Conservation (phyloP, 2,329 filamentous ascomycete species). For the Penicillium corylophilum region DNA sequence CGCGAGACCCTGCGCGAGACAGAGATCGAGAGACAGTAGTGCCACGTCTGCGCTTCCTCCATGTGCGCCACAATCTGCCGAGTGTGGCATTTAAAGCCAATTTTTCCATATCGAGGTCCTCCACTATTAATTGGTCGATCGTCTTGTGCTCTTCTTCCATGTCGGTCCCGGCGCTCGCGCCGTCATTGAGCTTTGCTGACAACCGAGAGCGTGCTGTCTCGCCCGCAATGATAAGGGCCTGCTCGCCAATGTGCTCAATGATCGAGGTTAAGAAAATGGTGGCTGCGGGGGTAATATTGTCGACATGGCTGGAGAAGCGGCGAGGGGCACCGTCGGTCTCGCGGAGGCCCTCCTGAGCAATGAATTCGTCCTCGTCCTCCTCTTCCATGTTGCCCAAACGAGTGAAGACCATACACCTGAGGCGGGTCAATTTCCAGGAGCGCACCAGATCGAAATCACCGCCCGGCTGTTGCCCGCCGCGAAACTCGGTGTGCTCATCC, state of each 20-base stretch:
- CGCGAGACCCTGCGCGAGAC: slow-evolving; percentile 42
- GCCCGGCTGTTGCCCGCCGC: slow-evolving; percentile 50
- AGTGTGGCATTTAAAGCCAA: slow-evolving; percentile 85
- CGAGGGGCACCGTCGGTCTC: slow-evolving; percentile 58
- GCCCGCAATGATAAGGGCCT: slow-evolving; percentile 81
- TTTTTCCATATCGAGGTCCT: slow-evolving; percentile 89
- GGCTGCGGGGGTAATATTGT: slow-evolving; percentile 80
- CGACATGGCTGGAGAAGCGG: slow-evolving; percentile 55
- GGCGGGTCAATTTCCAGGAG: slow-evolving; percentile 87
- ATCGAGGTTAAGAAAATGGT: slow-evolving; percentile 96
- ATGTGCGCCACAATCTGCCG: slow-evolving; percentile 87
- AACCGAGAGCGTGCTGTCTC: slow-evolving; percentile 65
- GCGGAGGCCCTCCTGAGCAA: slow-evolving; percentile 73
- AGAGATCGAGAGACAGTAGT: slow-evolving; percentile 42
- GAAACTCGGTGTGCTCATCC: slow-evolving; percentile 68
- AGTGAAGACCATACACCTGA: slow-evolving; percentile 98
- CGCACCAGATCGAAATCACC: slow-evolving; percentile 85
- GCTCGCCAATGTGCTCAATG: slow-evolving; percentile 89
- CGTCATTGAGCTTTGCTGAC: slow-evolving; percentile 46
- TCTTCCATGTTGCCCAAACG: slow-evolving; percentile 96
- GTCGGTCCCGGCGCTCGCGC: slow-evolving; percentile 56
- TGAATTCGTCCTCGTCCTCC: slow-evolving; percentile 88
- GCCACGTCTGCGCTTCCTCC: slow-evolving; percentile 70
- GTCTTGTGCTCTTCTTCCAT: slow-evolving; percentile 51
- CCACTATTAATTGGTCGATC: slow-evolving; percentile 67